These are phyloP conservation scores for Ogataea sp. DNA, from an alignment of 805 yeast genomes.

Conservation along the genomic window DNA sequence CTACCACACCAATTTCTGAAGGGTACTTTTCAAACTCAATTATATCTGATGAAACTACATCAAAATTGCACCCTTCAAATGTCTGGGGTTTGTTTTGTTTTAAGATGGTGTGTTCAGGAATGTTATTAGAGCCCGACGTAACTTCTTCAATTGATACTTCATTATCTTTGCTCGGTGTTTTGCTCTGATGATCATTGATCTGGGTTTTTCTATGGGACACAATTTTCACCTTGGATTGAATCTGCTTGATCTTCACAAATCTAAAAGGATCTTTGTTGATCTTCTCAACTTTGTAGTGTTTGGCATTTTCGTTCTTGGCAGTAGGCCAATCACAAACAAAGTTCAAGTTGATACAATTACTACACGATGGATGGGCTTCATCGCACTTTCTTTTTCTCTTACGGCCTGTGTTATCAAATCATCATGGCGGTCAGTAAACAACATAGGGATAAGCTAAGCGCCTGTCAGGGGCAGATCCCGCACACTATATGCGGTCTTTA, in stretches of 20 bases:
- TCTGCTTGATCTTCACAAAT: background rate
- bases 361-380: background rate
- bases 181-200: background rate
- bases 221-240: background rate
- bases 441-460: background rate
- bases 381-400: constrained; percentile 1
- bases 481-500: too few relatives aligned
- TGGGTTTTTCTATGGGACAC: background rate
- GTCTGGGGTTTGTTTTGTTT: background rate
- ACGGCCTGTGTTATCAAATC: too few relatives aligned
- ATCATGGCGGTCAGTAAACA: too few relatives aligned
- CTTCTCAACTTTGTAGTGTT: constrained; percentile 1
- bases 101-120: too few relatives aligned
- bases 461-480: background rate
- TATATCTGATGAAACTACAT: background rate
- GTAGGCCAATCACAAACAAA: background rate
- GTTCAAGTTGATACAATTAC: background rate
- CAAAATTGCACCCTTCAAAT: background rate
- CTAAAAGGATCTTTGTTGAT: constrained; percentile 1
- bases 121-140: too few relatives aligned
- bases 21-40: background rate
- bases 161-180: too few relatives aligned
- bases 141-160: too few relatives aligned
- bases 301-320: background rate
- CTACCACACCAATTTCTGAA: background rate